Evolutionary conservation across 352 stramenopile genomes (phyloP).

Genomic region (Achlya hypogyna): DNA sequence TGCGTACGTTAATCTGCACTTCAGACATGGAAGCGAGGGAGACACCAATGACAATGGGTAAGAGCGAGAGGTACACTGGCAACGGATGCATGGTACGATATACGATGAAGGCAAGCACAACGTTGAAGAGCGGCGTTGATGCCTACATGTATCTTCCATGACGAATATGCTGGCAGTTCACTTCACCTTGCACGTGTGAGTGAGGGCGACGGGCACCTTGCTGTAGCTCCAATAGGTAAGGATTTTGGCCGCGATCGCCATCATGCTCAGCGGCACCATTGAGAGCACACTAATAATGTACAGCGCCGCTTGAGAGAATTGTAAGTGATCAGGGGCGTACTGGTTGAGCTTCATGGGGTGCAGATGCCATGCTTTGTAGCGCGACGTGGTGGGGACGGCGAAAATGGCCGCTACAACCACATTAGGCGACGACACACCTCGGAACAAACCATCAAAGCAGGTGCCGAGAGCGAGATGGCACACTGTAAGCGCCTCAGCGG

Average conservation of each 20-base stretch:
- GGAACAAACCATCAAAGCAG: conserved; percentile 8
- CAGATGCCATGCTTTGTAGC: conserved; percentile 18
- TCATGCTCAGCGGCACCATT: conserved; percentile 73
- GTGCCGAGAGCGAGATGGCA: conserved; percentile 71
- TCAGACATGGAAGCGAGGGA: conserved; percentile 77
- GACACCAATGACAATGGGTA: conserved; percentile 76
- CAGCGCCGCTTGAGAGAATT: no score
- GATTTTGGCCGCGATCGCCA: conserved; percentile 69
- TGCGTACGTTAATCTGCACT: conserved; percentile 72
- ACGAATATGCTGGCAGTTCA: background rate
- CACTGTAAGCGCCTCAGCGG: conserved; percentile 77
- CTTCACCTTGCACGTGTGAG: conserved; percentile 73
- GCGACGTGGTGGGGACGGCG: conserved; percentile 1
- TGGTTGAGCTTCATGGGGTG: conserved; percentile 14
- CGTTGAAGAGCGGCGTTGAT: conserved; percentile 82
- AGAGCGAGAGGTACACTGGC: conserved; percentile 64
- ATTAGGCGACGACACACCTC: background rate
- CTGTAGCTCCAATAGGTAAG: conserved; percentile 86
- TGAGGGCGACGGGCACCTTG: conserved; percentile 70
- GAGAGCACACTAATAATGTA: conserved; percentile 51
- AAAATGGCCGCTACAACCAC: conserved; percentile 13
- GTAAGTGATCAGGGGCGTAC: no score
- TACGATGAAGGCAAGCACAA: conserved; percentile 59
- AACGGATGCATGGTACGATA: conserved; percentile 68
- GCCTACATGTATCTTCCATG: conserved; percentile 23